Conservation (phyloP, 2,329 filamentous ascomycete genomes). For the Cladosporium sp. region DNA sequence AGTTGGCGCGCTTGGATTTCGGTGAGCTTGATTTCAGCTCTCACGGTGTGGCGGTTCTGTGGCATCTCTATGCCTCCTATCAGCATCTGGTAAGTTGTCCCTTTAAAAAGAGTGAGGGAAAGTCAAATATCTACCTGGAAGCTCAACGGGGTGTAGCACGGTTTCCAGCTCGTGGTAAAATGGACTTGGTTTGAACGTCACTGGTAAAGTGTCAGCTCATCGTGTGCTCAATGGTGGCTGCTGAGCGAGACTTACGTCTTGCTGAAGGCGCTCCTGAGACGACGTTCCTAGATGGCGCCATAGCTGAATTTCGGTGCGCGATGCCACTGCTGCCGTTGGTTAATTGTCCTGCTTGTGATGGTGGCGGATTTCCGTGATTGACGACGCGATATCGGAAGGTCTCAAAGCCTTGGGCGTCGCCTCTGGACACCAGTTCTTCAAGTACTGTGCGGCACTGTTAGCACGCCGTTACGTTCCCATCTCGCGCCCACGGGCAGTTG, state of each 20-base stretch:
- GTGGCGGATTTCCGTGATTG: slow-evolving; percentile 42
- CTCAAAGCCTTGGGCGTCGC: slow-evolving; percentile 39
- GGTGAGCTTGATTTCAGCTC: slow-evolving; percentile 60
- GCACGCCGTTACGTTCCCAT: not conserved
- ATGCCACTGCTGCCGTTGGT: slow-evolving; percentile 1
- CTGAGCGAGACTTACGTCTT: not conserved
- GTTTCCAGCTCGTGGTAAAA: slow-evolving; percentile 74
- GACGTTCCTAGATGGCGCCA: slow-evolving; percentile 17
- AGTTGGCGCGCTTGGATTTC: slow-evolving; percentile 57
- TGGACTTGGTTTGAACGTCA: slow-evolving; percentile 68
- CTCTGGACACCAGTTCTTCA: slow-evolving; percentile 34
- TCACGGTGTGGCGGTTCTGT: slow-evolving; percentile 58
- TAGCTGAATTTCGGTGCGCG: not conserved
- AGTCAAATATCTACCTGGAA: slow-evolving; percentile 63
- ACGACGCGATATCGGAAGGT: slow-evolving; percentile 43
- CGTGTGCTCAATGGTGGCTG: not conserved
- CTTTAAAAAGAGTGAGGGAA: slow-evolving; percentile 9
- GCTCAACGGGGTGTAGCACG: slow-evolving; percentile 64
- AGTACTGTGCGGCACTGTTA: slow-evolving; percentile 37
- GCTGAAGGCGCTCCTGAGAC: slow-evolving; percentile 15
- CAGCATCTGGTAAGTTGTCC: slow-evolving; percentile 35
- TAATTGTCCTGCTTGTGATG: slow-evolving; percentile 27
- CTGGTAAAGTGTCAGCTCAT: slow-evolving; percentile 5
- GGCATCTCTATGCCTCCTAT: slow-evolving; percentile 54
- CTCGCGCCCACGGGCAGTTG: not conserved